Percentiles rank a stretch among this genome's conserved stretches.
Evolutionary conservation across 139 green algal species (phyloP).

Genomic region (Chlamydomonas schloesseri): DNA sequence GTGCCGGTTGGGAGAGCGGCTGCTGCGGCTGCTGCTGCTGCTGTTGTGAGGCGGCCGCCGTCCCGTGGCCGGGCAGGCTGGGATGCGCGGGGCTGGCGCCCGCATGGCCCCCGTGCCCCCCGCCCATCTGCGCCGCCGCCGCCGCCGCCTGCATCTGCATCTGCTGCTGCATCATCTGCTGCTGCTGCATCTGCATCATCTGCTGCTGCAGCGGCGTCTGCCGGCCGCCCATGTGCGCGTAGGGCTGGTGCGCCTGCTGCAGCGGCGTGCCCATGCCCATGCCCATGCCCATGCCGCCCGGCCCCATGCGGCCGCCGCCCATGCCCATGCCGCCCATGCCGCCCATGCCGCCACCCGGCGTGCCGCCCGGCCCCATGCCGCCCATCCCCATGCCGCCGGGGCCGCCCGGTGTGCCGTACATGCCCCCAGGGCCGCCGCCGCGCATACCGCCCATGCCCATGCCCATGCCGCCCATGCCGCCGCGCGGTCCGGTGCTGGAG

Average conservation of each 20-base stretch:
- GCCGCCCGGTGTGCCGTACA: neutral
- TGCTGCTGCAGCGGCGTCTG: neutral
- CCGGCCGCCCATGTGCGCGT: neutral
- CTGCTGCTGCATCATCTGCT: conserved; percentile 13
- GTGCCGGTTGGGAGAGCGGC: neutral
- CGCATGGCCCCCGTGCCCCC: too few species aligned
- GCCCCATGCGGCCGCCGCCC: neutral
- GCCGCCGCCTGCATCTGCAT: neutral
- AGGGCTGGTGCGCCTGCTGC: neutral
- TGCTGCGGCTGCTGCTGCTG: conserved; percentile 16
- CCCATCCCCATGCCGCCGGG: neutral
- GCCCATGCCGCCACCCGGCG: neutral
- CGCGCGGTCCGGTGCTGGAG: neutral
- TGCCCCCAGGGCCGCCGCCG: neutral
- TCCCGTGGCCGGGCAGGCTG: neutral
- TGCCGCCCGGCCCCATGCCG: neutral
- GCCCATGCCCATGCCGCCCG: neutral
- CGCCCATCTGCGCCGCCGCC: neutral
- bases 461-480: neutral
- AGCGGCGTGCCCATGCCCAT: neutral
- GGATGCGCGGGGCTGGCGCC: neutral
- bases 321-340: neutral
- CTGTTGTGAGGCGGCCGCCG: neutral
- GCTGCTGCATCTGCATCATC: neutral
- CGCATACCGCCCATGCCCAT: neutral